Evolutionary conservation across 164 flowering plant genomes (phyloP), one percentile per base, ranked within the genome.

Genomic region (Umbilicus rupestris): DNA sequence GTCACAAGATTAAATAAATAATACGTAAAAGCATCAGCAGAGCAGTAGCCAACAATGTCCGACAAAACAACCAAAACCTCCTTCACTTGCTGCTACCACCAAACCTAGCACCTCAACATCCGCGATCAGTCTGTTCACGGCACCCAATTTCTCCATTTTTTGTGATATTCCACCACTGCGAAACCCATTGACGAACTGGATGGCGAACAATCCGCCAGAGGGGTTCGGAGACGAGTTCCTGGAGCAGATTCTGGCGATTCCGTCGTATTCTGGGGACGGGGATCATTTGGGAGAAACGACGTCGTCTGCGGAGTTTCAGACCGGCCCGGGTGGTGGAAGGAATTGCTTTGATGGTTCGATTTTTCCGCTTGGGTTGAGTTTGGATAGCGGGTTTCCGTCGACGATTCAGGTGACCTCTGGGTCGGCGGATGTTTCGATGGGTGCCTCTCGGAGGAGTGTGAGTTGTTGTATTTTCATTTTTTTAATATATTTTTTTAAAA

Each of bases 191-290:
- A 14, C 10, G 8, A 47, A 20, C 35, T 15, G 37, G 30, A 70
- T 70, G 72, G 49, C 68, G 31, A 70, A 17, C 63, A 29, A 70
- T 58, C 62, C 68, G 63, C 59, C 77, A 39, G 77, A 71, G 2
- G 66, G 67, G 12, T 69, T 62, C 67, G 66, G 71, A 49, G 78
- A 74, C 55, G 80, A 77, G 60, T 77, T 77, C 55, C 73, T 77
- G 20, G 75, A 77, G 37, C 80, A 77, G 46, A 77, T 74, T 24
- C 73, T 77, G 57, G 74, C 67, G 2, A 64, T 69, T 31, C 77
- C 77, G 17, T 64, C 80, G 0, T 74, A 77, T 55, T 7, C 70
- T 4, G 70, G 62, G n/a, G 67, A 59, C 15, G 69, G 33, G 10
- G 64, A 52, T 12, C 59, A 35, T 49, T 69, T 69, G 41, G 64